Evolutionary conservation across 2,329 filamentous ascomycete genomes (phyloP), one percentile per base, ranked within the genome.

Genomic region (Macrophomina phaseolina): DNA sequence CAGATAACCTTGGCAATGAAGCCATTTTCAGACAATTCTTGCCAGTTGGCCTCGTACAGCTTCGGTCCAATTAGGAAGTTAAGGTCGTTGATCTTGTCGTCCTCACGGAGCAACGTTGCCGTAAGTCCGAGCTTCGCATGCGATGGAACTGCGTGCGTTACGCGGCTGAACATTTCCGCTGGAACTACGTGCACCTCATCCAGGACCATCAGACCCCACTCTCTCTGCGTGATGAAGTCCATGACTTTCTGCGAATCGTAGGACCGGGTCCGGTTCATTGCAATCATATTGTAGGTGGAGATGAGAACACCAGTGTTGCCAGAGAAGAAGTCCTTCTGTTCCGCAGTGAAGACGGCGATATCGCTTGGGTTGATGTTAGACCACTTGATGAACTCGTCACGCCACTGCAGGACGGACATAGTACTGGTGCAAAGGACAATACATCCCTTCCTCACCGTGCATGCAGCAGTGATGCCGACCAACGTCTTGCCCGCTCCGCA

Each of bases 251-350:
- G 89, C 3, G 94, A 92, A 76, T 99, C 94, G 76, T 98, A 90
- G 1, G 95, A 94, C 67, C 94, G 87, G 68, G 92, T 91, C 60
- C 93, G 87, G 14, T 90, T 93, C 74, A 95, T 92, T 8, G 93
- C 97, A n/a, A 99, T 93, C 95, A 99, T 99, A 67, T 93, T 95
- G 79, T 99, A 99, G 1, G 95, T 99, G 11, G 94, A 97, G 63
- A 99, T 93, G 71, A 99, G 96, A 70, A 99, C 94, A 75, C 95
- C 95, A 1, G 95, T 97, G 75, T 93, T 94, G 60, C 94, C 89
- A 1, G 90, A 89, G 73, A 99, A 97, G 63, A 85, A 85, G 67
- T 90, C 89, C 80, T 99, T 99, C 77, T 92, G 92, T 71, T 97
- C 93, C 0, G 94, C 94, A 0, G 95, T 97, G 78, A 99, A 99